Conservation (phyloP, 2,329 filamentous ascomycete species). For the Aspergillus persii region DNA sequence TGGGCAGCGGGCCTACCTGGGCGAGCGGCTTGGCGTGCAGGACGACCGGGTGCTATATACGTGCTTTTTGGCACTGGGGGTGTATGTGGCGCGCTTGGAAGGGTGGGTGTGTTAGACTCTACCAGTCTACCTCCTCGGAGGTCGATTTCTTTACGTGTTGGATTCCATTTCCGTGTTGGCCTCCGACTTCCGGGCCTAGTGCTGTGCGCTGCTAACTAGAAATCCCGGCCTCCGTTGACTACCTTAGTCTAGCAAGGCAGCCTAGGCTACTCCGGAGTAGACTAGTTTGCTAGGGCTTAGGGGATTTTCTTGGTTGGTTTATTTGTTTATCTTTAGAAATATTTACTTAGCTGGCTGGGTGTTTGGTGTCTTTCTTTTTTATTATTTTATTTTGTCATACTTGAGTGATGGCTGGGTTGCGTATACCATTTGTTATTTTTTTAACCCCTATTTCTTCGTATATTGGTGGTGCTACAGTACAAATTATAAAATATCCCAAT, state of each 20-base stretch:
- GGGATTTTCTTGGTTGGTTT: background rate
- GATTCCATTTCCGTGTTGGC: too few species aligned
- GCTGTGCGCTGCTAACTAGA: too few species aligned
- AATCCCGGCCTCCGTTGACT: too few species aligned
- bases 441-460: background rate
- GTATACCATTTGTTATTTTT: background rate
- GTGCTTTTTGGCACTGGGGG: slow-evolving; percentile 29
- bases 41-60: slow-evolving; percentile 28
- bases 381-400: background rate
- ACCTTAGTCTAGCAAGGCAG: too few species aligned
- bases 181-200: too few species aligned
- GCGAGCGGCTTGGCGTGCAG: slow-evolving; percentile 4
- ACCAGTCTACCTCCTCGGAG: too few species aligned
- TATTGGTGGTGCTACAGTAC: background rate
- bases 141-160: too few species aligned
- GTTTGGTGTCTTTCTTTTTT: background rate
- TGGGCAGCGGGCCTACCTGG: slow-evolving; percentile 23
- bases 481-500: too few species aligned
- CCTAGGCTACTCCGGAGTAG: too few species aligned
- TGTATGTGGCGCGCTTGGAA: slow-evolving; percentile 28
- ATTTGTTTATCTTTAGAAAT: background rate
- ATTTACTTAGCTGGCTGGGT: background rate
- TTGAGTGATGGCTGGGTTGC: too few species aligned
- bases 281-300: too few species aligned
- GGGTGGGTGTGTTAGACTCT: slow-evolving; percentile 21